Conservation (phyloP, 352 stramenopile species). For the Phytophthora foliorum region DNA sequence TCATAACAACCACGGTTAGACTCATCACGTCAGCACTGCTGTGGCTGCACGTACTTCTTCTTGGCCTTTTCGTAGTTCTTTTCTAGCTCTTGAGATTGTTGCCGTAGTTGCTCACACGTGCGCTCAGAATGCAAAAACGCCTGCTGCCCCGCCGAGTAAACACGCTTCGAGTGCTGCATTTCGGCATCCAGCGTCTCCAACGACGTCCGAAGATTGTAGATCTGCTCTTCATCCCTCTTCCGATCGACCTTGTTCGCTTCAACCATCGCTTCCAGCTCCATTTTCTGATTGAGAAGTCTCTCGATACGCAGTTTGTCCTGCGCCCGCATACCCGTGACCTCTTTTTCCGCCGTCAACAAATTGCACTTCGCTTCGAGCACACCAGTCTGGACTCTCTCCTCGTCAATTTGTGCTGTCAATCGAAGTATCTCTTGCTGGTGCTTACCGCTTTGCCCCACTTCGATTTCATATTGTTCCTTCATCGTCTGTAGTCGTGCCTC, state of each 20-base stretch:
- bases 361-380: constrained; percentile 79
- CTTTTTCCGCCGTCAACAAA: constrained; percentile 71
- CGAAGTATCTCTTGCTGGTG: constrained; percentile 53
- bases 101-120: constrained; percentile 73
- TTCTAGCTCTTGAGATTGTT: constrained; percentile 73
- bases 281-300: constrained; percentile 78
- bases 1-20: constrained; percentile 2
- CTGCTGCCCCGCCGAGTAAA: constrained; percentile 82
- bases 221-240: constrained; percentile 76
- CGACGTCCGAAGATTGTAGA: constrained; percentile 69
- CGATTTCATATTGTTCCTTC: constrained; percentile 74
- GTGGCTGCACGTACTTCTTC: constrained; percentile 58
- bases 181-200: constrained; percentile 80
- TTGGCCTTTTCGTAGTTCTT: constrained; percentile 82
- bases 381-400: constrained; percentile 67
- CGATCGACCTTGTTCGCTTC: constrained; percentile 66
- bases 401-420: constrained; percentile 54
- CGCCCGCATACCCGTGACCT: constrained; percentile 79
- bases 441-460: constrained; percentile 52
- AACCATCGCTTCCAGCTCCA: constrained; percentile 74
- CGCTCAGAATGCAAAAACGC: constrained; percentile 80
- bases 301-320: constrained; percentile 88
- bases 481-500: constrained; percentile 62
- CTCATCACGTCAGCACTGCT: no score
- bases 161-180: constrained; percentile 82